These are phyloP conservation scores for Gamarada debralockiae DNA, from an alignment of 495 filamentous ascomycete species.

Conservation along the genomic window DNA sequence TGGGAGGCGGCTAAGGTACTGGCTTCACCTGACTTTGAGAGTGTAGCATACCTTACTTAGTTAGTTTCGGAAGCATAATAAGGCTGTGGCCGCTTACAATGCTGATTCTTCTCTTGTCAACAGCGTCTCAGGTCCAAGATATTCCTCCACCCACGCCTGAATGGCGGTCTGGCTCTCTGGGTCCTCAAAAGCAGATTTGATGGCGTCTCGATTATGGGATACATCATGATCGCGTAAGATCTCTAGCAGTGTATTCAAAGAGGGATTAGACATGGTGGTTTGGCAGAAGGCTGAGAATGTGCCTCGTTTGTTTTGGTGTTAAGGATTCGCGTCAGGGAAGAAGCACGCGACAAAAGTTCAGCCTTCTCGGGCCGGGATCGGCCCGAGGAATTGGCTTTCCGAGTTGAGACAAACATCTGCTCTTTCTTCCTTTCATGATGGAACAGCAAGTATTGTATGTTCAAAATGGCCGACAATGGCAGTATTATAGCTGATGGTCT, in stretches of 20 bases:
- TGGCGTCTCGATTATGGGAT: constrained; percentile 20
- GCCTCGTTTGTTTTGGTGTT: constrained; percentile 12
- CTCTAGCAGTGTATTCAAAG: constrained; percentile 15
- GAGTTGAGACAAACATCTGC: constrained; percentile 1
- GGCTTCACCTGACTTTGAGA: constrained; percentile 33
- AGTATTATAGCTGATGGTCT: constrained; percentile 10
- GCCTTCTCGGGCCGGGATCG: constrained; percentile 1
- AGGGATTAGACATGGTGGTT: constrained; percentile 20
- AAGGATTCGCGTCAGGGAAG: background rate
- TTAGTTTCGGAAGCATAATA: background rate
- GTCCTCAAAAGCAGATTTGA: constrained; percentile 20
- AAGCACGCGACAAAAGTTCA: background rate
- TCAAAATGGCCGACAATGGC: constrained; percentile 7
- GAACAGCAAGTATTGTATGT: background rate
- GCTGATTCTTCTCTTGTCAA: constrained; percentile 38
- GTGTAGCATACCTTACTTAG: constrained; percentile 31
- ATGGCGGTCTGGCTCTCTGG: constrained; percentile 24
- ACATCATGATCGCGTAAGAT: constrained; percentile 25
- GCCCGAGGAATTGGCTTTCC: background rate
- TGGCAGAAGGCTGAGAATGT: constrained; percentile 11
- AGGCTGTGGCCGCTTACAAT: constrained; percentile 29
- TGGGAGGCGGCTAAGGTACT: constrained; percentile 29
- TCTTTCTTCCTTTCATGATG: background rate
- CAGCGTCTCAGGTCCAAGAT: constrained; percentile 39
- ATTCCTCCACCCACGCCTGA: constrained; percentile 34